These are phyloP conservation scores for Cladosporium sp. DNA, from an alignment of 2,329 filamentous ascomycete species.

Conservation along the genomic window DNA sequence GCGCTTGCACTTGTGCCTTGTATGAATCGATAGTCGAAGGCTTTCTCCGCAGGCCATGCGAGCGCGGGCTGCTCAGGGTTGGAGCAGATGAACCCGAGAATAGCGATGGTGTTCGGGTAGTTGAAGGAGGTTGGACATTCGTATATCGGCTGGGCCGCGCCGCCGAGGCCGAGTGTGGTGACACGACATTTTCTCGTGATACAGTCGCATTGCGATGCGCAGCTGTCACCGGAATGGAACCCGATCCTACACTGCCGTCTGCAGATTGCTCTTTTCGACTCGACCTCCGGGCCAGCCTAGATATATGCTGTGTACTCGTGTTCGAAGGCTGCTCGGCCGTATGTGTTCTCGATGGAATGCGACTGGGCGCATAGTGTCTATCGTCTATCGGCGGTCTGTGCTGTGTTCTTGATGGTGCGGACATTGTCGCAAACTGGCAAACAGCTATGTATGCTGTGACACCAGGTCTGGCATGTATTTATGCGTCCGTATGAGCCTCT, in stretches of 20 bases:
- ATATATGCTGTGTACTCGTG: slow-evolving; percentile 23
- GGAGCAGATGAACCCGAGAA: slow-evolving; percentile 46
- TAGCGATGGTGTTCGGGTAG: slow-evolving; percentile 40
- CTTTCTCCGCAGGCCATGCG: slow-evolving; percentile 42
- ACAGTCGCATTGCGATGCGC: slow-evolving; percentile 3
- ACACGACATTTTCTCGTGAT: slow-evolving; percentile 5
- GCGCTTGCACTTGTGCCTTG: slow-evolving; percentile 23
- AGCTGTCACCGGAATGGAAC: slow-evolving; percentile 15
- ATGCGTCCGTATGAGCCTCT: background rate
- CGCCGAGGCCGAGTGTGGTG: slow-evolving; percentile 14
- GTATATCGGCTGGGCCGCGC: background rate
- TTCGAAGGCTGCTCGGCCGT: slow-evolving; percentile 12
- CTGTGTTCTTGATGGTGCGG: slow-evolving; percentile 15
- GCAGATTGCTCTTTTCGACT: slow-evolving; percentile 17
- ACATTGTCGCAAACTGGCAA: slow-evolving; percentile 16
- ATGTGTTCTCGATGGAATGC: slow-evolving; percentile 20
- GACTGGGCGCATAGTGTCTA: slow-evolving; percentile 15
- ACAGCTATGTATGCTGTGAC: background rate
- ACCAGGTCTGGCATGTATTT: too few species aligned
- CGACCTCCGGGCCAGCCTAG: slow-evolving; percentile 24
- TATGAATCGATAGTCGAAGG: slow-evolving; percentile 41
- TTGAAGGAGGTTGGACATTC: background rate
- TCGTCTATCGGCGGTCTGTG: slow-evolving; percentile 9
- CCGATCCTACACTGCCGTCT: slow-evolving; percentile 16
- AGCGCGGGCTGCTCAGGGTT: slow-evolving; percentile 42